Evolutionary conservation across 257 asterid species (phyloP).

Genomic region (Solanum peruvianum): DNA sequence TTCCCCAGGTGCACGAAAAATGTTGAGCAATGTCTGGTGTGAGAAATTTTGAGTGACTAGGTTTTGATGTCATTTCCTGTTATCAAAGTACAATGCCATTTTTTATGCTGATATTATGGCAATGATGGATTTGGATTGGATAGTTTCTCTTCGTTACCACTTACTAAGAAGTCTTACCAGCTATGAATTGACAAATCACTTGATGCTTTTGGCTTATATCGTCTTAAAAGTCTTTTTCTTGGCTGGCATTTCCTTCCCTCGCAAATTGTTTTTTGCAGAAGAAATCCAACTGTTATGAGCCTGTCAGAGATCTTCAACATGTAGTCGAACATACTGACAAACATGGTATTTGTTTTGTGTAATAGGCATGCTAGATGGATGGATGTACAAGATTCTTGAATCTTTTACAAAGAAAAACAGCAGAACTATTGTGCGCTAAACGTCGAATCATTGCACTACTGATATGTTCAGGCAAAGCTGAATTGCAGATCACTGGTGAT

Average conservation of each 20-base stretch:
- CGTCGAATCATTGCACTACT: neutral
- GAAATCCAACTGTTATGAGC: neutral
- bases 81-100: neutral
- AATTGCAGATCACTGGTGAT: neutral
- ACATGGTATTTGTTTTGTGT: neutral
- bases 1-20: neutral
- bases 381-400: slow-evolving; percentile 79
- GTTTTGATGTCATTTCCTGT: neutral
- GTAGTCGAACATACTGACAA: neutral
- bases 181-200: neutral
- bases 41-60: neutral
- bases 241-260: neutral
- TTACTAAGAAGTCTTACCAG: neutral
- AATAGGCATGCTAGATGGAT: slow-evolving; percentile 91
- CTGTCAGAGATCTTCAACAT: neutral
- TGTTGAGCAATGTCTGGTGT: neutral
- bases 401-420: slow-evolving; percentile 51
- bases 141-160: neutral
- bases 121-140: neutral
- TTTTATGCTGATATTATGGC: neutral
- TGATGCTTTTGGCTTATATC: neutral
- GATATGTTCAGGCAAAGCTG: neutral
- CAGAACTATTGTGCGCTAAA: slow-evolving; percentile 41
- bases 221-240: neutral
- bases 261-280: neutral